Percentiles rank a stretch among this genome's conserved stretches.
Evolutionary conservation across 768 basidiomycete genomes (phyloP).

Genomic region (Strobilomyces dryophilus): DNA sequence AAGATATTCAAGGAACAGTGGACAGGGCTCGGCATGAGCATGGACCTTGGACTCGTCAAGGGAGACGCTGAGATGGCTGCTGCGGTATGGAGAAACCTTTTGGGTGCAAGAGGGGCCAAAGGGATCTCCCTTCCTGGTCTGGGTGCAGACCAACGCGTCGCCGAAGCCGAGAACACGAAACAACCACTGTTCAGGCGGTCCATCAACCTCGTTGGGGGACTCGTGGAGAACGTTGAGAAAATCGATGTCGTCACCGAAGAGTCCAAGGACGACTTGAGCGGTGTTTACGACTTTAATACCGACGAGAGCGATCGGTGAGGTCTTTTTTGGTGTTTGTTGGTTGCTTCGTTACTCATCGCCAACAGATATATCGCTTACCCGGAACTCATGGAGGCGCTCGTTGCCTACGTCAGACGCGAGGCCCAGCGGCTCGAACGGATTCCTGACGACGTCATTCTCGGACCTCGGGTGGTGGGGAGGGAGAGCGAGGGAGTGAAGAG

Average conservation of each 20-base stretch:
- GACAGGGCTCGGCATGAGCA: slow-evolving; percentile 73
- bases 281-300: slow-evolving; percentile 66
- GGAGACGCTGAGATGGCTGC: slow-evolving; percentile 83
- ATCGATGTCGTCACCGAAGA: slow-evolving; percentile 58
- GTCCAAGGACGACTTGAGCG: slow-evolving; percentile 58
- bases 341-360: slow-evolving; percentile 2
- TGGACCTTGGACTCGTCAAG: slow-evolving; percentile 72
- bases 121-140: slow-evolving; percentile 46
- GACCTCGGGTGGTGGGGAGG: slow-evolving; percentile 29
- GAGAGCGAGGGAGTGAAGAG: slow-evolving; percentile 31
- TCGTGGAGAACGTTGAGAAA: slow-evolving; percentile 56
- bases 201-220: slow-evolving; percentile 68
- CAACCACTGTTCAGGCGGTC: slow-evolving; percentile 47
- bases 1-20: slow-evolving; percentile 90
- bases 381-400: slow-evolving; percentile 66
- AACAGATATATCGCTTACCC: slow-evolving; percentile 72
- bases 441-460: slow-evolving; percentile 38
- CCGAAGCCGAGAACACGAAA: slow-evolving; percentile 1
- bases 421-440: slow-evolving; percentile 59
- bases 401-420: slow-evolving; percentile 70
- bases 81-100: slow-evolving; percentile 88
- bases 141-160: slow-evolving; percentile 7
- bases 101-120: slow-evolving; percentile 77
- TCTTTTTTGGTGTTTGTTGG: not conserved
- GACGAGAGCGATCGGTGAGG: slow-evolving; percentile 39